Evolutionary conservation across 768 basidiomycete genomes (phyloP), one percentile per base, ranked within the genome.

Genomic region (Macrolepiota fuliginosa): DNA sequence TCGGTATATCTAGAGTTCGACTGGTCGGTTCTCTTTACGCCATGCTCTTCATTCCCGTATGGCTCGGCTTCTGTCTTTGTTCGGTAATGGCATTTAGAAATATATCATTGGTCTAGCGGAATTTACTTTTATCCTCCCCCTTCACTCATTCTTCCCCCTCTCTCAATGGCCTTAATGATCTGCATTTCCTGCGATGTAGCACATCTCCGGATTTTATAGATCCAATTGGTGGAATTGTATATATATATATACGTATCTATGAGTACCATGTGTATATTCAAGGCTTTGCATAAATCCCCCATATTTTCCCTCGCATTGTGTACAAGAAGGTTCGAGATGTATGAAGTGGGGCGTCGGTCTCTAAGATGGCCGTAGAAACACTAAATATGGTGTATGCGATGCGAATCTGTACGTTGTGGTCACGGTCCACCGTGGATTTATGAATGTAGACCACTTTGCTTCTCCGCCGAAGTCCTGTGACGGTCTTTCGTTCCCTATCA

Each of bases 111-210:
- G 52, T 58, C 52, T 36, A 50, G 62, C 64, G 62, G 63, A 62
- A 56, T 60, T 67, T 53, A 40, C 58, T 35, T 42, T 49, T 15
- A 58, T 22, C 25, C 42, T 59, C 59, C 54, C 56, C 49, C 19
- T 25, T 56, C 25, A 7, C 29, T 32, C 29, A 32, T 32, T 24
- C 19, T 25, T 19, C 29, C 24, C 32, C n/a, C 42, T 27, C 12
- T 35, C 47, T 39, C 32, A 29, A 54, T 58, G 45, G 60, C 62
- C 54, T 58, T 61, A 63, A 66, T 62, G 54, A 60, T 64, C 63
- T 63, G 56, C 42, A 32, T 25, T 36, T 27, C 22, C 32, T 24
- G 32, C 29, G 37, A 36, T 51, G 36, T 58, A 35, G 51, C 29
- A 53, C 51, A 29, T 35, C 29, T 53, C 29, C 17, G 53, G 37